Base-by-base conservation (phyloP, 192 early-diverging fungal genomes). In the Coemansia furcata region DNA sequence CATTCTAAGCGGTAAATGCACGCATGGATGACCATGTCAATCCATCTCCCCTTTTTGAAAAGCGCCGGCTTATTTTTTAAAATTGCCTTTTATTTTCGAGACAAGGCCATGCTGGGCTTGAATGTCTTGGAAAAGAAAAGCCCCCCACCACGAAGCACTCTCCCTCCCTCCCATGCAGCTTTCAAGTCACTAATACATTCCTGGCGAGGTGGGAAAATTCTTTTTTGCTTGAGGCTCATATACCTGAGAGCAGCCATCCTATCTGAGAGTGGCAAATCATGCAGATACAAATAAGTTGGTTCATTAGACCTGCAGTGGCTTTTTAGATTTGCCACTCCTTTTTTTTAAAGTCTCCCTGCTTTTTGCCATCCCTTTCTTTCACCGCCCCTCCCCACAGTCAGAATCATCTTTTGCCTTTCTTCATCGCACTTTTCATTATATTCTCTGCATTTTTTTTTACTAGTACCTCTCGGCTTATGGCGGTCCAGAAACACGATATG, bases 401-500 rank as follows among this genome's bases (percentile, higher is more conserved):
- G 9, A 9, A n/a, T 39, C 37, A 19, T 39, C 40, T 57, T 57
- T 67, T 54, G 32, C 30, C n/a, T 46, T 8, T 68, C 37, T 67
- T 33, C 36, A 57, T 36, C 33, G 2, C 38, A 26, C 21, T 19
- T 15, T 19, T 30, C 33, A 23, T n/a, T 36, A 36, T 42, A 2
- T 36, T 54, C 55, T 17, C 50, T 29, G 30, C 55, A 58, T 58
- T 58, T 35, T 14, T 35, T 14, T 54, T 26, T 26, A 33, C 55
- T 37, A 37, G 55, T 32, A 55, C 4, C 19, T n/a, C n/a, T 10
- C 32, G 8, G 55, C 35, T 6, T 58, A 36, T 58, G 55, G n/a
- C 55, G 4, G 55, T 37, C n/a, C 35, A 40, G 7, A 47, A 35
- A 9, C 21, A 44, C 55, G 26, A 54, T 30, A 30, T 36, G 32